Base-by-base conservation (phyloP, 257 asterid genomes). In the Eucommia ulmoides region DNA sequence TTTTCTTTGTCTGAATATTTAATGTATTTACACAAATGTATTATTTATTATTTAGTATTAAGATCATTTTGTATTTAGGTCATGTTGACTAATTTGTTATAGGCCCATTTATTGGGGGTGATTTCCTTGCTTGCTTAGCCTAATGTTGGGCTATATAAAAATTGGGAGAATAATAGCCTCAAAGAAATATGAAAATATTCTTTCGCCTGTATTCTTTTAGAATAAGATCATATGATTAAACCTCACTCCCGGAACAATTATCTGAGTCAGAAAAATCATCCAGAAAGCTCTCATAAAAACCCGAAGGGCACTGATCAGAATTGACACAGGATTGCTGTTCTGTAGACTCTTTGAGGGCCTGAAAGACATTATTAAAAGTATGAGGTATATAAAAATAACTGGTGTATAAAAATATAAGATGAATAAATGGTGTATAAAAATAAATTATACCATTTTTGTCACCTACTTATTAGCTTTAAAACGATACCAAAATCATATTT, bases 341-440 rank as follows among this genome's bases (percentile, higher is more conserved):
- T 51, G 80, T 81, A 61, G 91, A 74, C 20, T 74, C 81, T 50
- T 74, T 82, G 56, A 77, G 80, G 55, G 74, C 65, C 94, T 83
- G 82, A 53, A 71, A 52, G 49, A n/a, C n/a, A n/a, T n/a, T n/a
- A n/a, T n/a, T n/a, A n/a, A n/a, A n/a, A 35, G 44, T 11, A 9
- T 10, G n/a, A 35, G 44, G 44, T 35, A 26, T 26, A 26, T 26
- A 26, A 10, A 35, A 4, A 18, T 11, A 35, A 3, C 15, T n/a
- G n/a, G n/a, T n/a, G n/a, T n/a, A n/a, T n/a, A n/a, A n/a, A n/a
- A 12, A 29, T 29, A 29, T 5, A 12, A 29, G 12, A 29, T 5
- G 38, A 5, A 29, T 7, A 29, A 29, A 12, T 29, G 38, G 8
- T 12, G 7, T 29, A 12, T 29, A 7, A 29, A 29, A 5, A 29